These are phyloP conservation scores for Talaromyces liani DNA, from an alignment of 495 filamentous ascomycete genomes.

Conservation along the genomic window DNA sequence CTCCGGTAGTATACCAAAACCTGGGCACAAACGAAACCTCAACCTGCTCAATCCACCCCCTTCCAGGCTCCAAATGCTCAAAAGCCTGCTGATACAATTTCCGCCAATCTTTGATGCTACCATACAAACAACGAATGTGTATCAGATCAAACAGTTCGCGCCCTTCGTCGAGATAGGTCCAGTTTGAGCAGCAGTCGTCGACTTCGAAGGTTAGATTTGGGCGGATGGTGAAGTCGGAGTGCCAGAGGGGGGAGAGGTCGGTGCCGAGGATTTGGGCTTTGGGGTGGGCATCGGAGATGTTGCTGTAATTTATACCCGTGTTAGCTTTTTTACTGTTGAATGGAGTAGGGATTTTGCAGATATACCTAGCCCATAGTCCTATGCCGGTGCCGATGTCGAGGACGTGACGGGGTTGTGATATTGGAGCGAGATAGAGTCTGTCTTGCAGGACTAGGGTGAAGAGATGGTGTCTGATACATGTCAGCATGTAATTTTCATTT, in stretches of 20 bases:
- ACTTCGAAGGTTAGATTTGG: slow-evolving; percentile 65
- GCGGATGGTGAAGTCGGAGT: slow-evolving; percentile 44
- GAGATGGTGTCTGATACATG: slow-evolving; percentile 17
- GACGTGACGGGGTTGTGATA: slow-evolving; percentile 34
- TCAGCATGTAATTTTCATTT: not conserved
- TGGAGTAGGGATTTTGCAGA: not conserved
- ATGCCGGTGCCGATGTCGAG: slow-evolving; percentile 64
- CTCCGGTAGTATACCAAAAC: not conserved
- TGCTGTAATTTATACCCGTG: slow-evolving; percentile 11
- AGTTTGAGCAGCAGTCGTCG: slow-evolving; percentile 53
- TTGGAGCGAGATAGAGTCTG: slow-evolving; percentile 17
- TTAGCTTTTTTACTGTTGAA: not conserved
- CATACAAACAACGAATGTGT: slow-evolving; percentile 56
- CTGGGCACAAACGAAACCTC: slow-evolving; percentile 15
- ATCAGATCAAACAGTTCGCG: slow-evolving; percentile 57
- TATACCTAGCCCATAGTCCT: slow-evolving; percentile 63
- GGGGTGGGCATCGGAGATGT: slow-evolving; percentile 59
- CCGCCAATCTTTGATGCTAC: slow-evolving; percentile 56
- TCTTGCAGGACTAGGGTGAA: slow-evolving; percentile 20
- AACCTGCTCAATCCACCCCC: slow-evolving; percentile 55
- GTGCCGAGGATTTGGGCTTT: slow-evolving; percentile 58
- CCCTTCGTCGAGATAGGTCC: slow-evolving; percentile 38
- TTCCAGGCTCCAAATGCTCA: slow-evolving; percentile 51
- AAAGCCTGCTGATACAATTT: slow-evolving; percentile 54
- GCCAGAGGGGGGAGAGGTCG: slow-evolving; percentile 47